Percentiles rank a stretch among this genome's conserved stretches.
Evolutionary conservation across 2,329 filamentous ascomycete species (phyloP).

Genomic region (Sporothrix inflata): DNA sequence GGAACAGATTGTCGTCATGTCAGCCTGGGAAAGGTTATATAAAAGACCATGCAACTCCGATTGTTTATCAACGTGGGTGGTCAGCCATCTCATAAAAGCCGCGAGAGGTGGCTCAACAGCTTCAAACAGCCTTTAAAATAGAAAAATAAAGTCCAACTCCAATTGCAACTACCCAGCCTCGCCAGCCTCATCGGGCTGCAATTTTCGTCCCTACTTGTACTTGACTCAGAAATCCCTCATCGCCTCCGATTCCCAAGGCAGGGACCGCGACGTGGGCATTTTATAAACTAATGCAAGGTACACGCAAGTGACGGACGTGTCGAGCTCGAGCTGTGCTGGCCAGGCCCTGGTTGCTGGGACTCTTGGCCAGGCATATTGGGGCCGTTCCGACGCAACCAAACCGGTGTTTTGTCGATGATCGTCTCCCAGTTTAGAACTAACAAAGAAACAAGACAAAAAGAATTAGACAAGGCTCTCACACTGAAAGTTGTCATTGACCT

Average conservation of each 20-base stretch:
- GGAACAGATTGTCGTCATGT: conserved; percentile 5
- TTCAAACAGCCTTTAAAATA: not conserved
- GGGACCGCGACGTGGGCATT: not conserved
- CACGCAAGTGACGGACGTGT: not conserved
- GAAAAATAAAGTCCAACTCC: too few relatives aligned
- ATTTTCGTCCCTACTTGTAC: not conserved
- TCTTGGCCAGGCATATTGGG: not conserved
- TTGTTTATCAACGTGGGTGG: not conserved
- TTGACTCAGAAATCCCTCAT: not conserved
- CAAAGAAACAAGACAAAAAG: not conserved
- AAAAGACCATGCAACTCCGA: not conserved
- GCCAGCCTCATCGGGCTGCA: not conserved
- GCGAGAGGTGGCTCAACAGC: not conserved
- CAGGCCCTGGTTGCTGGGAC: not conserved
- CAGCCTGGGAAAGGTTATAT: not conserved
- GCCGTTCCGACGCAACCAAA: not conserved
- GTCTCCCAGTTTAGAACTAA: not conserved
- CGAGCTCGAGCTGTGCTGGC: not conserved
- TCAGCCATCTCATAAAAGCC: not conserved
- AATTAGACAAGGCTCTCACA: not conserved
- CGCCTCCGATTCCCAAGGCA: not conserved
- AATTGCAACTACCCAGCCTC: not conserved
- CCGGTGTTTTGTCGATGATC: not conserved
- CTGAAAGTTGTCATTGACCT: not conserved
- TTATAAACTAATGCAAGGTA: conserved; percentile 19